phyloP scores from a whole-genome alignment of 345 rosid species.

The Jatropha curcas region DNA sequence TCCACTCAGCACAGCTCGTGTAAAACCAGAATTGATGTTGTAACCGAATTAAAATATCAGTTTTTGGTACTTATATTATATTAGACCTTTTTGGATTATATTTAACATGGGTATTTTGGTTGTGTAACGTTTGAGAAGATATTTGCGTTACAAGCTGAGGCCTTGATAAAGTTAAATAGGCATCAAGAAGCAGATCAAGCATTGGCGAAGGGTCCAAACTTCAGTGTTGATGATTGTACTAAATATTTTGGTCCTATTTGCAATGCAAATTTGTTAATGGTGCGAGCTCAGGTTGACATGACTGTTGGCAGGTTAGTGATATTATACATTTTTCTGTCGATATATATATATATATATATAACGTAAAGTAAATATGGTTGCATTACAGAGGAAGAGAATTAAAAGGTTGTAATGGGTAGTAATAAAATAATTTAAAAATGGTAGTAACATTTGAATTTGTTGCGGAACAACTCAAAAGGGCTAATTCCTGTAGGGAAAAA shows the following conservation, averaged over 20 bases:
- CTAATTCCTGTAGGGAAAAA: slow-evolving; percentile 17
- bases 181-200: slow-evolving; percentile 79
- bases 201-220: slow-evolving; percentile 55
- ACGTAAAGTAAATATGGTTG: too few relatives aligned
- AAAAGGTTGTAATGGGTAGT: background rate
- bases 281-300: slow-evolving; percentile 80
- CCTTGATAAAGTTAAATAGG: slow-evolving; percentile 62
- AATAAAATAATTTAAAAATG: background rate
- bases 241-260: slow-evolving; percentile 73
- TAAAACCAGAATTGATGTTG: too few relatives aligned
- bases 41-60: too few relatives aligned
- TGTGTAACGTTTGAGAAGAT: slow-evolving; percentile 37
- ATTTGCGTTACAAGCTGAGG: slow-evolving; percentile 91
- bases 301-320: slow-evolving; percentile 77
- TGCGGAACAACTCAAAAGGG: slow-evolving; percentile 48
- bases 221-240: slow-evolving; percentile 59
- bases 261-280: slow-evolving; percentile 63
- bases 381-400: background rate
- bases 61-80: too few relatives aligned
- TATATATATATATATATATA: too few relatives aligned
- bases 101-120: too few relatives aligned
- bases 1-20: too few relatives aligned
- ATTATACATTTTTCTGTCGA: background rate
- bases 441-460: background rate
- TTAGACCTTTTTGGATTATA: too few relatives aligned